Evolutionary conservation across 805 yeast genomes (phyloP).

Genomic region (Sugiyamaella qingdaonensis): DNA sequence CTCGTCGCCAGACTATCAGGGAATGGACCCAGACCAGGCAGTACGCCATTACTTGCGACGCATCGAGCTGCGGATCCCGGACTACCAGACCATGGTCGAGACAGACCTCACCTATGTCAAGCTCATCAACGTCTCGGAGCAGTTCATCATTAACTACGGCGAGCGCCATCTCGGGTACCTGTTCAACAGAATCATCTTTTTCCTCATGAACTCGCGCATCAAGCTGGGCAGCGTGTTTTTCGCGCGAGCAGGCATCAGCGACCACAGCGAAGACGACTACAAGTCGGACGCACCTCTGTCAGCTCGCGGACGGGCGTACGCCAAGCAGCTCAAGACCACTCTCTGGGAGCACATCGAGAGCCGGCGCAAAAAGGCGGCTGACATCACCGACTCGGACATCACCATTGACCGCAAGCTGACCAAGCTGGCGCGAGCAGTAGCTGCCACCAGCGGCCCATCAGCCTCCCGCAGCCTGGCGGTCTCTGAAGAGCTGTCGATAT

Average conservation of each 20-base stretch:
- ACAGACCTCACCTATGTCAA: conserved; percentile 68
- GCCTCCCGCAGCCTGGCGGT: not conserved
- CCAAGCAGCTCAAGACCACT: conserved; percentile 58
- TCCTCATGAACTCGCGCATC: conserved; percentile 84
- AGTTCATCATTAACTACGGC: conserved; percentile 72
- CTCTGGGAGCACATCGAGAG: conserved; percentile 38
- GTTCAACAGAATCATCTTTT: conserved; percentile 85
- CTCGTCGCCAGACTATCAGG: conserved; percentile 75
- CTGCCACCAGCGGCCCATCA: not conserved
- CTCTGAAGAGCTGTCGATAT: conserved; percentile 1
- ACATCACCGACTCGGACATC: not conserved
- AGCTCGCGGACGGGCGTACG: conserved; percentile 65
- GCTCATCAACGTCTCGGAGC: conserved; percentile 85
- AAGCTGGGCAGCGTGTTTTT: conserved; percentile 88
- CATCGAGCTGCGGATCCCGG: conserved; percentile 60
- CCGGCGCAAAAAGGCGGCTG: conserved; percentile 11
- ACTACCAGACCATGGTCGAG: conserved; percentile 66
- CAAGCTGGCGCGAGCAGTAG: conserved; percentile 2
- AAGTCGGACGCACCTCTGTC: conserved; percentile 68
- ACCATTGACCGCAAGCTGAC: conserved; percentile 5
- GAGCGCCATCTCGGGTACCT: conserved; percentile 69
- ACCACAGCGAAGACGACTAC: conserved; percentile 48
- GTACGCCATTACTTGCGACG: conserved; percentile 71
- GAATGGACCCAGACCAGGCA: conserved; percentile 72
- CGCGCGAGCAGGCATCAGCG: conserved; percentile 53